Evolutionary conservation across 495 filamentous ascomycete genomes (phyloP).

Genomic region (Aspergillus diversus): DNA sequence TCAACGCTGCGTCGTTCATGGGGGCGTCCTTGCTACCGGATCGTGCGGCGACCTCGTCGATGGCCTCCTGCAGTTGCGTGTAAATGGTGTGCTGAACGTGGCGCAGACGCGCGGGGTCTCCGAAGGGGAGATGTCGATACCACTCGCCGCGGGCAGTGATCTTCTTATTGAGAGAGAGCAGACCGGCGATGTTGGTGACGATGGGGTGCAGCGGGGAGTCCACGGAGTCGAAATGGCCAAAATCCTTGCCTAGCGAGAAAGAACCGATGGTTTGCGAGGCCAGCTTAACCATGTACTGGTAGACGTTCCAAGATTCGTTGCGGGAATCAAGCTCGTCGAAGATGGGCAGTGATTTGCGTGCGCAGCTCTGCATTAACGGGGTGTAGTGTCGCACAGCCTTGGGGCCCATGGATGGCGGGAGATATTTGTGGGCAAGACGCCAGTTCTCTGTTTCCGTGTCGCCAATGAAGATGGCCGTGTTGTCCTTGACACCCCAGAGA

Average conservation of each 20-base stretch:
- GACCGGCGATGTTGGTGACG: constrained; percentile 39
- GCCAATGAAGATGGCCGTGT: constrained; percentile 54
- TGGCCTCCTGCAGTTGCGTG: constrained; percentile 28
- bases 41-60: constrained; percentile 26
- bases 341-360: constrained; percentile 42
- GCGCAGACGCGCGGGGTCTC: constrained; percentile 46
- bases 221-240: constrained; percentile 50
- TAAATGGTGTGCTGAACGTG: constrained; percentile 30
- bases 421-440: constrained; percentile 55
- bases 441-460: constrained; percentile 55
- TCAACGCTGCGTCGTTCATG: constrained; percentile 50
- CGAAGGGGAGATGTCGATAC: constrained; percentile 56
- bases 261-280: constrained; percentile 52
- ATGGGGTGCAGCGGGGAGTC: constrained; percentile 45
- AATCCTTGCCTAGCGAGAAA: constrained; percentile 50
- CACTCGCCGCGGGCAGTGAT: constrained; percentile 48
- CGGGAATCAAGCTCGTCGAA: constrained; percentile 55
- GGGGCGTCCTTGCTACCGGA: constrained; percentile 38
- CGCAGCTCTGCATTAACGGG: constrained; percentile 50
- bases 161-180: constrained; percentile 56
- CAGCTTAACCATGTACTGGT: constrained; percentile 62
- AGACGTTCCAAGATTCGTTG: constrained; percentile 56
- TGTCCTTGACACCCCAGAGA: constrained; percentile 51
- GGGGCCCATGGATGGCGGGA: constrained; percentile 56
- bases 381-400: constrained; percentile 59